phyloP scores from a whole-genome alignment of 2,329 filamentous ascomycete species.

The Elsinoe perseae region DNA sequence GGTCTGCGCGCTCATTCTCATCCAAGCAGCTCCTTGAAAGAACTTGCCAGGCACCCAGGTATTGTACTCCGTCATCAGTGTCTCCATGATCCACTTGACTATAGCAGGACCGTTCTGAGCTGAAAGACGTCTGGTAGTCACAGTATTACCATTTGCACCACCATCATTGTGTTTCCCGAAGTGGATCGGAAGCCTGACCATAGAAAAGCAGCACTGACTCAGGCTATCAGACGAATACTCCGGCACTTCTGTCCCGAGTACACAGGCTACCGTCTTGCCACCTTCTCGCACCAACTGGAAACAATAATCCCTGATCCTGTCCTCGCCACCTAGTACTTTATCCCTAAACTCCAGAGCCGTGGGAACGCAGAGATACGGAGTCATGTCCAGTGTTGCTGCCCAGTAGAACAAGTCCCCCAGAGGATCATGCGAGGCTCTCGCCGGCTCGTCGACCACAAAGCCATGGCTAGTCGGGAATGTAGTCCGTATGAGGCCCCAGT shows the following conservation, averaged over 20 bases:
- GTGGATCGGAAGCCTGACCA: constrained; percentile 2
- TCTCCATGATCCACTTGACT: constrained; percentile 13
- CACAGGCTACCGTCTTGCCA: neutral
- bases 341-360: constrained; percentile 62
- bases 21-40: constrained; percentile 8
- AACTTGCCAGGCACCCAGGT: constrained; percentile 8
- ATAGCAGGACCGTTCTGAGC: neutral
- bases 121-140: neutral
- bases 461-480: constrained; percentile 76
- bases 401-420: neutral
- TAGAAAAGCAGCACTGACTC: constrained; percentile 9
- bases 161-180: neutral
- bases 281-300: constrained; percentile 5
- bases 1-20: constrained; percentile 10
- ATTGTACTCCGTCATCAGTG: constrained; percentile 2
- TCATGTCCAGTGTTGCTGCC: constrained; percentile 60
- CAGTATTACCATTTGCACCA: neutral
- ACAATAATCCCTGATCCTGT: constrained; percentile 6
- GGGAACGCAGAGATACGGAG: constrained; percentile 62
- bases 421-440: neutral
- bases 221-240: neutral
- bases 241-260: constrained; percentile 9
- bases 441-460: constrained; percentile 46
- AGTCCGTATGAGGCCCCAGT: constrained; percentile 66
- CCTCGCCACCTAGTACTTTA: constrained; percentile 22